Conservation (phyloP, 2,329 filamentous ascomycete genomes). For the Fusarium stilboides region DNA sequence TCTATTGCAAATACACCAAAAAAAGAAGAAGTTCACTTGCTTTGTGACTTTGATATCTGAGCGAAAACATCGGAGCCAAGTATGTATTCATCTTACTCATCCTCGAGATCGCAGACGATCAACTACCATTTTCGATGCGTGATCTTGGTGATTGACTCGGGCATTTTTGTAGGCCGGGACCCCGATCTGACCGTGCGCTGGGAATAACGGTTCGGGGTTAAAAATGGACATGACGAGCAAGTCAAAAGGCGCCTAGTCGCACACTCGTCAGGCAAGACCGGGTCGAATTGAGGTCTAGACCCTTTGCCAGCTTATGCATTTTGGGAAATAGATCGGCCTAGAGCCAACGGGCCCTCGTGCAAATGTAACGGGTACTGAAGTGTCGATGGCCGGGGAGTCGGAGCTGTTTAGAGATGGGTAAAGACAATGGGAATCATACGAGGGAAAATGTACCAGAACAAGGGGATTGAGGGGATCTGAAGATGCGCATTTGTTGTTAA, state of each 20-base stretch:
- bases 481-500: background rate
- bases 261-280: slow-evolving; percentile 14
- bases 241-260: slow-evolving; percentile 5
- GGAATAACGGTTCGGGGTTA: slow-evolving; percentile 34
- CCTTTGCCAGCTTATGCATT: slow-evolving; percentile 19
- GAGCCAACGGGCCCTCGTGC: slow-evolving; percentile 21
- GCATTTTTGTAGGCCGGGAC: slow-evolving; percentile 26
- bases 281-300: slow-evolving; percentile 40
- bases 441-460: background rate
- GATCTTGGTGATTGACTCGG: slow-evolving; percentile 9
- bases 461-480: background rate
- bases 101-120: background rate
- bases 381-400: slow-evolving; percentile 9
- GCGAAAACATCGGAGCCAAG: background rate
- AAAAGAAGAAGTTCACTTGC: background rate
- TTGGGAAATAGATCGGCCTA: slow-evolving; percentile 35
- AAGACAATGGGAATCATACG: slow-evolving; percentile 1
- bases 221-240: slow-evolving; percentile 4
- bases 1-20: background rate
- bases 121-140: slow-evolving; percentile 1
- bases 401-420: slow-evolving; percentile 10
- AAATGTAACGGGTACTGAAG: slow-evolving; percentile 28
- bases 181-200: slow-evolving; percentile 27
- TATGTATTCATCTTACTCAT: background rate
- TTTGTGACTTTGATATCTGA: background rate